Conservation (phyloP, 148 eudicot genomes). For the Chenopodium berlandieri region DNA sequence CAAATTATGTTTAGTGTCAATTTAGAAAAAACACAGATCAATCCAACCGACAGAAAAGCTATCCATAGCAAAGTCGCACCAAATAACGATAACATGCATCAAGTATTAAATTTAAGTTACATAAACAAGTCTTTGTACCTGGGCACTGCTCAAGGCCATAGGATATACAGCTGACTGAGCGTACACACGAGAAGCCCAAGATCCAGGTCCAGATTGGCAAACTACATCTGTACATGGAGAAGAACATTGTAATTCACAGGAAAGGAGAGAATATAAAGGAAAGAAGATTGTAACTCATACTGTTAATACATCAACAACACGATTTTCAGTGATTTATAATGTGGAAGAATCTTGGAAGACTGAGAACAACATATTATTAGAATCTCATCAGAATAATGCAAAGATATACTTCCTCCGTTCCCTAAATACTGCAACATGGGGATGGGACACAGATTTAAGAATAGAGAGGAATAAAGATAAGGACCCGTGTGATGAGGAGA, state of each 20-base stretch:
- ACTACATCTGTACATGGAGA: conserved; percentile 65
- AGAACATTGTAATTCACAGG: neutral
- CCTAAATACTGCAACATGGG: no score
- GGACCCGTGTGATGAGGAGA: no score
- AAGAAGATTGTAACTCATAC: neutral
- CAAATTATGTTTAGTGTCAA: neutral
- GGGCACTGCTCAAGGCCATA: conserved; percentile 96
- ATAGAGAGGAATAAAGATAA: no score
- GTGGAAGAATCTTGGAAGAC: conserved; percentile 3
- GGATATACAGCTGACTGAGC: conserved; percentile 90
- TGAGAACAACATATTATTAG: neutral
- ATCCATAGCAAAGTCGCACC: neutral
- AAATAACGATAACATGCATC: conserved; percentile 4
- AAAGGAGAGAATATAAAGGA: neutral
- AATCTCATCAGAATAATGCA: neutral
- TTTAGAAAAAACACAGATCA: conserved; percentile 1
- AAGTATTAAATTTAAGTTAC: neutral
- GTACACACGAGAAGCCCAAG: conserved; percentile 89
- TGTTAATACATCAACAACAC: neutral
- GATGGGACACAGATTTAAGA: no score
- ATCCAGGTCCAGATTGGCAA: conserved; percentile 98
- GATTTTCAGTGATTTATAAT: neutral
- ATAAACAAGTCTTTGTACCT: conserved; percentile 43
- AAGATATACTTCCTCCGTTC: neutral
- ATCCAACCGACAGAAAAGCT: neutral